Percentiles rank a stretch among this genome's conserved stretches.
Evolutionary conservation across 306 rosid genomes (phyloP).

Genomic region (Pterocarpus macrocarpus): DNA sequence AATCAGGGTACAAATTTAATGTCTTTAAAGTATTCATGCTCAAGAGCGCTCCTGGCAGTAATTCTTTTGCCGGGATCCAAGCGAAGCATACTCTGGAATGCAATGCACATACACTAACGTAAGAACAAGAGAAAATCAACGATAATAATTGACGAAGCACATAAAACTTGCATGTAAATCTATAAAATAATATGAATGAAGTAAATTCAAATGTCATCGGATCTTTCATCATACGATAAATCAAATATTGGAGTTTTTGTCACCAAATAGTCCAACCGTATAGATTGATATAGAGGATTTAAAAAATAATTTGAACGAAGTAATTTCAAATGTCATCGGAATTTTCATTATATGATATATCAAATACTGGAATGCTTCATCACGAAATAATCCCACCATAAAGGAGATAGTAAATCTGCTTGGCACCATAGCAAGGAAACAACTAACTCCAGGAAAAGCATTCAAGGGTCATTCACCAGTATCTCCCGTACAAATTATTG

Average conservation of each 20-base stretch:
- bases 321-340: background rate
- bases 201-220: background rate
- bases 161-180: background rate
- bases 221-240: constrained; percentile 7
- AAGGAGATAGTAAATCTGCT: constrained; percentile 2
- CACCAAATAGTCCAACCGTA: constrained; percentile 18
- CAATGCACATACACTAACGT: constrained; percentile 26
- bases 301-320: background rate
- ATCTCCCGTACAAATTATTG: background rate
- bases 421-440: background rate
- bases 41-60: constrained; percentile 90
- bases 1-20: constrained; percentile 77
- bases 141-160: constrained; percentile 14
- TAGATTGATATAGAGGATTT: constrained; percentile 22
- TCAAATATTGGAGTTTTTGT: background rate
- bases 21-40: constrained; percentile 98
- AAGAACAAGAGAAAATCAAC: constrained; percentile 22
- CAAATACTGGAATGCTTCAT: background rate
- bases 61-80: constrained; percentile 95
- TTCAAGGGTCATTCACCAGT: constrained; percentile 25
- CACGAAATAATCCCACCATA: constrained; percentile 23
- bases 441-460: background rate
- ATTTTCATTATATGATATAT: constrained; percentile 2
- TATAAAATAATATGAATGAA: background rate
- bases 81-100: constrained; percentile 91